Evolutionary conservation across 257 asterid genomes (phyloP).

Genomic region (Echites panduratus): DNA sequence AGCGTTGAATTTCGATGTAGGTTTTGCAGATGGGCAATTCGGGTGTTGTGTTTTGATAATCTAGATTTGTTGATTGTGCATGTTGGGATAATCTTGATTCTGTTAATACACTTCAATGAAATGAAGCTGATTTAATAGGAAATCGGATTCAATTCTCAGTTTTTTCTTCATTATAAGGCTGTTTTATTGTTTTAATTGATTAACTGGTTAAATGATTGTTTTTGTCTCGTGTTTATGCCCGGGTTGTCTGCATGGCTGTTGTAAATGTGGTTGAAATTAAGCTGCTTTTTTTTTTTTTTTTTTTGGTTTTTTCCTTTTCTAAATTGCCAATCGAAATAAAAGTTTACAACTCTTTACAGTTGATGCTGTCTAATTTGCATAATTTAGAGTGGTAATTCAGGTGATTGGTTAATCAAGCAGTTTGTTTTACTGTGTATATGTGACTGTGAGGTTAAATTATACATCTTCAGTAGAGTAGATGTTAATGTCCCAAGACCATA

Average conservation of each 20-base stretch:
- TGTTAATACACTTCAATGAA: not conserved
- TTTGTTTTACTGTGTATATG: not conserved
- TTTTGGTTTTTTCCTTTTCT: not conserved
- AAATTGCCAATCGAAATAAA: not conserved
- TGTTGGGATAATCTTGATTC: not conserved
- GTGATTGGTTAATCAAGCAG: not conserved
- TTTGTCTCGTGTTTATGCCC: not conserved
- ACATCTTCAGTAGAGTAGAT: not conserved
- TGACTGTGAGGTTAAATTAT: not conserved
- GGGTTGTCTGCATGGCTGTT: not conserved
- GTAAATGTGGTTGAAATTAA: not conserved
- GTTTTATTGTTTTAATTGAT: no score
- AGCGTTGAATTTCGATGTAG: not conserved
- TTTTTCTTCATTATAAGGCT: not conserved
- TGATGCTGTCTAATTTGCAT: not conserved
- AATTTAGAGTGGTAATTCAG: not conserved
- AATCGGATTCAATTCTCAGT: not conserved
- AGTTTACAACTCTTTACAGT: not conserved
- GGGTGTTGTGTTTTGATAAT: not conserved
- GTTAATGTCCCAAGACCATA: not conserved
- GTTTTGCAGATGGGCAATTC: not conserved
- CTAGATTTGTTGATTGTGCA: not conserved
- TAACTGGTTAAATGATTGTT: not conserved
- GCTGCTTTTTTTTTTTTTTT: not conserved
- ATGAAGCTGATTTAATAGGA: not conserved